Conservation (phyloP, 768 basidiomycete genomes). For the Lactifluus rugatus region DNA sequence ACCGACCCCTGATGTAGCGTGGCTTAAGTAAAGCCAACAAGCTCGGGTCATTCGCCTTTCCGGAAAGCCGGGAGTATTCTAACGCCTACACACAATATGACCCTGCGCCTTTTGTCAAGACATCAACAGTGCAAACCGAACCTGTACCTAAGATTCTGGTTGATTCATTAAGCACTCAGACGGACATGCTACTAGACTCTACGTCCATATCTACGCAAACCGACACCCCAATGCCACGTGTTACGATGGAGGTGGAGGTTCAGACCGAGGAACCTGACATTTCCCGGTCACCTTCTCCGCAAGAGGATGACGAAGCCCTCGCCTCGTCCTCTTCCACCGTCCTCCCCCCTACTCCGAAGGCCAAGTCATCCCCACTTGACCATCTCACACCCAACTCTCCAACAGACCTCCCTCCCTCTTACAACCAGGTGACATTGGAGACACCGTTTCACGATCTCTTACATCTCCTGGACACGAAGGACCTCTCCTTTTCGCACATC, state of each 20-base stretch:
- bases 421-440: conserved; percentile 44
- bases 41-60: conserved; percentile 34
- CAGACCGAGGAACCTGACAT: conserved; percentile 47
- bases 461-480: conserved; percentile 12
- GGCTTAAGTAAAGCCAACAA: conserved; percentile 52
- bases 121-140: conserved; percentile 51
- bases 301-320: conserved; percentile 41
- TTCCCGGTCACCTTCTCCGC: conserved; percentile 39
- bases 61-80: conserved; percentile 65
- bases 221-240: conserved; percentile 22
- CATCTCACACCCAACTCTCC: conserved; percentile 14
- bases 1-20: conserved; percentile 3
- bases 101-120: conserved; percentile 38
- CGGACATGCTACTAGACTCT: conserved; percentile 23
- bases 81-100: conserved; percentile 70
- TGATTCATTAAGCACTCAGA: conserved; percentile 44
- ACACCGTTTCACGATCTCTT: conserved; percentile 22
- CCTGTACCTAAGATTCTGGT: conserved; percentile 41
- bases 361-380: conserved; percentile 23
- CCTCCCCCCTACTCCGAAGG: conserved; percentile 59
- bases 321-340: conserved; percentile 69
- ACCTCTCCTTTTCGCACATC: conserved; percentile 18
- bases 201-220: conserved; percentile 22
- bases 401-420: conserved; percentile 63
- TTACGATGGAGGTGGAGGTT: conserved; percentile 44